Percentiles rank a stretch among this genome's conserved stretches.
These are phyloP conservation scores for Aspergillus sp. DNA, from an alignment of 2,329 filamentous ascomycete species.

Conservation along the genomic window DNA sequence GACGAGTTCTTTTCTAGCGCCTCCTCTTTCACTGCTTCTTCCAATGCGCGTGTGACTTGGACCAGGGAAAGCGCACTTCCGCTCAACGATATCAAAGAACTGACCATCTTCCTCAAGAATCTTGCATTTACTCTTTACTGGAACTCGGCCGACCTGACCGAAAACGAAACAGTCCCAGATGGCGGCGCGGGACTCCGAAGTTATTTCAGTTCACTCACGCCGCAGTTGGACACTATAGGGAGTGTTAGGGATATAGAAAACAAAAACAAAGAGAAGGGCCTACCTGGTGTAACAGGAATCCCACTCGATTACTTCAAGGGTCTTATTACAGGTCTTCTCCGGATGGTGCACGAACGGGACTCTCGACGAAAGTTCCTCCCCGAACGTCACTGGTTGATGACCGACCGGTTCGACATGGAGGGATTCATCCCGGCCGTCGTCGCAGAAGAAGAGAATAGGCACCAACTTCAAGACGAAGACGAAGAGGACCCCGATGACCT, in stretches of 20 bases:
- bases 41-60: slow-evolving; percentile 55
- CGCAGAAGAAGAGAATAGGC: slow-evolving; percentile 75
- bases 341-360: slow-evolving; percentile 89
- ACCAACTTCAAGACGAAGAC: slow-evolving; percentile 65
- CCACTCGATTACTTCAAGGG: slow-evolving; percentile 75
- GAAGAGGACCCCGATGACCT: slow-evolving; percentile 54
- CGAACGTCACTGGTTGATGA: slow-evolving; percentile 91
- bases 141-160: slow-evolving; percentile 66
- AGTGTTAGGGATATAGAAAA: slow-evolving; percentile 36
- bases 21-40: slow-evolving; percentile 43
- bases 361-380: slow-evolving; percentile 84
- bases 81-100: slow-evolving; percentile 66
- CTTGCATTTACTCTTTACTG: slow-evolving; percentile 87
- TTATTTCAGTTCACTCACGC: slow-evolving; percentile 42
- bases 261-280: slow-evolving; percentile 46
- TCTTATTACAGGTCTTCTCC: slow-evolving; percentile 76
- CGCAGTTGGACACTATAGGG: slow-evolving; percentile 21
- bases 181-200: slow-evolving; percentile 43
- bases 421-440: slow-evolving; percentile 85
- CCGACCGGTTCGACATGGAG: slow-evolving; percentile 79
- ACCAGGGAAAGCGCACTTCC: slow-evolving; percentile 66
- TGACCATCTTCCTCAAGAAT: slow-evolving; percentile 86
- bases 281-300: slow-evolving; percentile 67
- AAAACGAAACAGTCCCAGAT: slow-evolving; percentile 38
- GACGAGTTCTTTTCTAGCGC: slow-evolving; percentile 82